Percentiles rank a stretch among this genome's conserved stretches.
Conservation (phyloP, 441 rosid species). For the Gossypium gossypioides region DNA sequence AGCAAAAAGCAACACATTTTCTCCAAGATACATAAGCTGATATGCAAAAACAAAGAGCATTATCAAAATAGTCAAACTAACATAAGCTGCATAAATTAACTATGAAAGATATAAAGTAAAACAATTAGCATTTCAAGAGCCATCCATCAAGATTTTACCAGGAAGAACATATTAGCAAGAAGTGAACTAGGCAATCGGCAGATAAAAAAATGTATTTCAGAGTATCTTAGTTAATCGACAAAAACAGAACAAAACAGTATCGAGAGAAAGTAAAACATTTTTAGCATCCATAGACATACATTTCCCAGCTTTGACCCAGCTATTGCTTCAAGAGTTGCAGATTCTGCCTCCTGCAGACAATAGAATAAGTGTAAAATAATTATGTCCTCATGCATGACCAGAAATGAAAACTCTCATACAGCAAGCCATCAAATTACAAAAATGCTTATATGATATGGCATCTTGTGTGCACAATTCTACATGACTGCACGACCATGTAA, state of each 20-base stretch:
- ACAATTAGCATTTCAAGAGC: background rate
- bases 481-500: background rate
- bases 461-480: background rate
- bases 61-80: slow-evolving; percentile 3
- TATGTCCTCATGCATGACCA: slow-evolving; percentile 4
- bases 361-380: slow-evolving; percentile 4
- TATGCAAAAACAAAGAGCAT: slow-evolving; percentile 18
- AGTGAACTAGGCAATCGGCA: background rate
- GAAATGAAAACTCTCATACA: slow-evolving; percentile 8
- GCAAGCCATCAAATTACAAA: background rate
- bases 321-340: slow-evolving; percentile 81
- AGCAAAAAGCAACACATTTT: slow-evolving; percentile 7
- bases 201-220: background rate
- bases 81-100: background rate
- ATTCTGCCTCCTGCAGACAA: slow-evolving; percentile 71
- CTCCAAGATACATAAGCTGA: slow-evolving; percentile 9
- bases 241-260: slow-evolving; percentile 13
- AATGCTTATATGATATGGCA: background rate
- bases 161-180: background rate
- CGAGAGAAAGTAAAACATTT: background rate
- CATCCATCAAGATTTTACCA: background rate
- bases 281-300: slow-evolving; percentile 34
- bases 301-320: slow-evolving; percentile 74
- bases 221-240: background rate
- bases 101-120: background rate